Conservation (phyloP, 495 filamentous ascomycete genomes). For the Filosporella fistucella region DNA sequence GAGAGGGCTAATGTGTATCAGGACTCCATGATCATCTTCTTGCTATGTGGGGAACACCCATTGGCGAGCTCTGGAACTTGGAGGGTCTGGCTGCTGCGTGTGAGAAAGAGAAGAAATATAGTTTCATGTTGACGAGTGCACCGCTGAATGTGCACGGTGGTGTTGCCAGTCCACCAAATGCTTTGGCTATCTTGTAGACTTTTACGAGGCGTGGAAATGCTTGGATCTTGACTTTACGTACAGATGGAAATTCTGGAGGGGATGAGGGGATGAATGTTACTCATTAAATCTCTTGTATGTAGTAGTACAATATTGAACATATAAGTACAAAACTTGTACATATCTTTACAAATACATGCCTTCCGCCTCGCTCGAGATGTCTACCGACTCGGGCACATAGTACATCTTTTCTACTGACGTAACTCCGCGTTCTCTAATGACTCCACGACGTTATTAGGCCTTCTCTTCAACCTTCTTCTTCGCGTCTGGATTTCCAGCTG, state of each 20-base stretch:
- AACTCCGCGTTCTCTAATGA: neutral
- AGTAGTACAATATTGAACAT: neutral
- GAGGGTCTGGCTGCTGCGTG: conserved; percentile 35
- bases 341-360: neutral
- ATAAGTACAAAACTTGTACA: neutral
- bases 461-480: neutral
- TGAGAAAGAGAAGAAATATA: conserved; percentile 15
- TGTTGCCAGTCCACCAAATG: conserved; percentile 22
- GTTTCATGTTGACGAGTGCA: conserved; percentile 23
- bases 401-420: neutral
- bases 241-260: neutral
- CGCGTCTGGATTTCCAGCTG: neutral
- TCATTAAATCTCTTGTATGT: neutral
- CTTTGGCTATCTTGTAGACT: conserved; percentile 18
- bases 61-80: conserved; percentile 56
- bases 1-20: conserved; percentile 24
- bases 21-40: conserved; percentile 43
- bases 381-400: neutral
- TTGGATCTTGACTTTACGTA: neutral
- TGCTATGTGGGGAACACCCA: conserved; percentile 50
- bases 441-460: no score
- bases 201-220: no score
- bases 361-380: no score
- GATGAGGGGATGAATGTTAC: neutral
- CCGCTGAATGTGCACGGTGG: conserved; percentile 21